Evolutionary conservation across 2,329 filamentous ascomycete genomes (phyloP).

Genomic region (Neofusicoccum ribis): DNA sequence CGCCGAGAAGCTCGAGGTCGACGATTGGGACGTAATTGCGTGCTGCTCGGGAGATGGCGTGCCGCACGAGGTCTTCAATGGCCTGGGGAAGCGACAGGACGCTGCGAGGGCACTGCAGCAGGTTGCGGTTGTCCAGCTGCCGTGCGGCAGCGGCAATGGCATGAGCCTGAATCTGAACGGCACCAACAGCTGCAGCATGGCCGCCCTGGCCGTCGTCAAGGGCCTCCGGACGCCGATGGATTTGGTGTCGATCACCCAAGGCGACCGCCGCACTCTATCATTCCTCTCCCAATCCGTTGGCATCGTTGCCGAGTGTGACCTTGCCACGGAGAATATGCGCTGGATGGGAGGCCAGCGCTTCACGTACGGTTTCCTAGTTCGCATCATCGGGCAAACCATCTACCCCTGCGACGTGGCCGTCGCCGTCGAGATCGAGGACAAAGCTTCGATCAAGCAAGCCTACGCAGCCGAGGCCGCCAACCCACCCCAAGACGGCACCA

Average conservation of each 20-base stretch:
- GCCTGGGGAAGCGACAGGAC: slow-evolving; percentile 74
- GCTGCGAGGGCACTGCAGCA: slow-evolving; percentile 72
- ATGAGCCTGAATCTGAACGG: slow-evolving; percentile 89
- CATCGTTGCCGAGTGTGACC: slow-evolving; percentile 84
- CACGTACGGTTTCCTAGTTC: slow-evolving; percentile 77
- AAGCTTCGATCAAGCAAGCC: slow-evolving; percentile 70
- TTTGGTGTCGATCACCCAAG: slow-evolving; percentile 84
- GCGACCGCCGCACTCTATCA: slow-evolving; percentile 70
- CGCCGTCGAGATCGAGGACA: slow-evolving; percentile 77
- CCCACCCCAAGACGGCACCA: slow-evolving; percentile 23
- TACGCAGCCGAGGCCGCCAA: slow-evolving; percentile 53
- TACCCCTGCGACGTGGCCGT: slow-evolving; percentile 90
- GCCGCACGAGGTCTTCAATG: slow-evolving; percentile 93
- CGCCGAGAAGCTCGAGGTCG: slow-evolving; percentile 71
- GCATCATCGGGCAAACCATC: slow-evolving; percentile 71
- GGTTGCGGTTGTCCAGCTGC: slow-evolving; percentile 81
- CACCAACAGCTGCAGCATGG: slow-evolving; percentile 70
- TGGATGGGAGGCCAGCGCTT: slow-evolving; percentile 92
- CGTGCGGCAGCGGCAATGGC: slow-evolving; percentile 91
- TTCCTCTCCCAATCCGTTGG: slow-evolving; percentile 91
- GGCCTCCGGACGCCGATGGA: slow-evolving; percentile 82
- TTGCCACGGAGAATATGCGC: slow-evolving; percentile 85
- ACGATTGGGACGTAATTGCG: slow-evolving; percentile 80
- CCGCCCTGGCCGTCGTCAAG: slow-evolving; percentile 83
- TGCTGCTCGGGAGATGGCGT: slow-evolving; percentile 92